Evolutionary conservation across 768 basidiomycete species (phyloP).

Genomic region (Tulasnella sp.): DNA sequence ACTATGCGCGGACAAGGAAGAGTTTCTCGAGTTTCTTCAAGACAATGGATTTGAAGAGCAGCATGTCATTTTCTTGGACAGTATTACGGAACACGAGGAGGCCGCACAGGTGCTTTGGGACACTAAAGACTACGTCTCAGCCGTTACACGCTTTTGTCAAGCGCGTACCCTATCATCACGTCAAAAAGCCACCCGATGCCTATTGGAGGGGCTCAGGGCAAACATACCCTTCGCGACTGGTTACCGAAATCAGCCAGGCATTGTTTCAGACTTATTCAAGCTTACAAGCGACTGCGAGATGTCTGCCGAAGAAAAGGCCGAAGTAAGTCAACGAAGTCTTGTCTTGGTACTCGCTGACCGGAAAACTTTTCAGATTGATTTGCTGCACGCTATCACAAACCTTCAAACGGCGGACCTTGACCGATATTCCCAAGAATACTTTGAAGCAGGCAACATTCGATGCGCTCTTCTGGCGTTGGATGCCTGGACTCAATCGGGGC

Average conservation of each 20-base stretch:
- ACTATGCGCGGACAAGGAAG: slow-evolving; percentile 57
- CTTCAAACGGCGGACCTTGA: neutral
- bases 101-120: slow-evolving; percentile 59
- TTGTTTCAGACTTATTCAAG: neutral
- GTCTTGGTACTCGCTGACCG: neutral
- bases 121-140: slow-evolving; percentile 45
- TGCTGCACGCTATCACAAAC: neutral
- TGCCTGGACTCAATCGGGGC: neutral
- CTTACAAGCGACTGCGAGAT: neutral
- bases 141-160: neutral
- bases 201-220: neutral
- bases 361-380: neutral
- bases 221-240: neutral
- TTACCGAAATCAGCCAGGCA: neutral
- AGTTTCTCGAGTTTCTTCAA: slow-evolving; percentile 62
- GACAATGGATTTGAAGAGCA: slow-evolving; percentile 57
- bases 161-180: neutral
- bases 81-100: slow-evolving; percentile 50
- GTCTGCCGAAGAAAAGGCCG: neutral
- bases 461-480: neutral
- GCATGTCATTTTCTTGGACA: slow-evolving; percentile 51
- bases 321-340: neutral
- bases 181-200: neutral
- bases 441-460: neutral
- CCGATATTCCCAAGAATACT: neutral